Conservation (phyloP, 768 basidiomycete species). For the Auricularia sp. region DNA sequence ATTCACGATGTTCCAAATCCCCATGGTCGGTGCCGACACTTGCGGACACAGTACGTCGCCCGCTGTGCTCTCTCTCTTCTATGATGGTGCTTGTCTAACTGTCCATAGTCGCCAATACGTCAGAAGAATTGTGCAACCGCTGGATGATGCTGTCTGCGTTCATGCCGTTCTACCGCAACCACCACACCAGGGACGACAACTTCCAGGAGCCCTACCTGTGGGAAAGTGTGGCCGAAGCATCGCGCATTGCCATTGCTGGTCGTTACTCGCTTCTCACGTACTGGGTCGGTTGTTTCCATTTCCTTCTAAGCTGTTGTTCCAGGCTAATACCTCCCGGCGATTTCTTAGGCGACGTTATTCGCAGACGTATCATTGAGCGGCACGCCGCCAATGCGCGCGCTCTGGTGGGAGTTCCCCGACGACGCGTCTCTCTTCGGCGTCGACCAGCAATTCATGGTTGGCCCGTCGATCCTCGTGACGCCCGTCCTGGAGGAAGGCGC, state of each 20-base stretch:
- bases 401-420: constrained; percentile 21
- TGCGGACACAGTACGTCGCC: neutral
- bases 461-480: constrained; percentile 20
- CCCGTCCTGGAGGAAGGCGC: constrained; percentile 21
- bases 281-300: constrained; percentile 7
- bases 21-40: constrained; percentile 18
- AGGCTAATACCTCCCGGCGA: too few relatives aligned
- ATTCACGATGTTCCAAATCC: constrained; percentile 20
- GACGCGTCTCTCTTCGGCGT: constrained; percentile 12
- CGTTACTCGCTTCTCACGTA: constrained; percentile 23
- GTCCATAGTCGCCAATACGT: constrained; percentile 12
- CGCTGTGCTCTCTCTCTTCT: neutral
- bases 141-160: constrained; percentile 24
- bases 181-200: constrained; percentile 12
- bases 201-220: constrained; percentile 22
- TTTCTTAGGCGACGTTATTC: neutral
- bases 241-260: constrained; percentile 18
- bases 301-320: neutral
- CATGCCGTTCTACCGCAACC: constrained; percentile 26
- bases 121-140: constrained; percentile 23
- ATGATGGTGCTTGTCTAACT: neutral
- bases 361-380: constrained; percentile 3
- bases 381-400: constrained; percentile 21
- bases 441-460: constrained; percentile 23
- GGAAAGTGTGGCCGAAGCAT: constrained; percentile 23